Evolutionary conservation across 2,329 filamentous ascomycete genomes (phyloP), one percentile per base, ranked within the genome.

Genomic region (Trichoderma gracile): DNA sequence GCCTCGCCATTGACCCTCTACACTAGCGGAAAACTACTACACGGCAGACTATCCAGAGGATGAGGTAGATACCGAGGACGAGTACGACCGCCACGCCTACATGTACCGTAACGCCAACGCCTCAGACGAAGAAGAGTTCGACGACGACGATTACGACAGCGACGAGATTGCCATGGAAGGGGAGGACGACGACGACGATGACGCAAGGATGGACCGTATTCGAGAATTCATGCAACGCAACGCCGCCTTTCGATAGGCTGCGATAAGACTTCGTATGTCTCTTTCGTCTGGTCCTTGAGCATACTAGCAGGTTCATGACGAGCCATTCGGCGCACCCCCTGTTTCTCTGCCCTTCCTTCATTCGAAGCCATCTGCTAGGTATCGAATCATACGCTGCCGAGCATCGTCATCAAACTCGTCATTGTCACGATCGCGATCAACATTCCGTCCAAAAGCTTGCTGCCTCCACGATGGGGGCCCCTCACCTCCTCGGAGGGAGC

Each of bases 31-130:
- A 73, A 89, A 92, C 71, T 88, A 92, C 75, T 92, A 93, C 72
- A 86, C 87, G 3, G 88, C 89, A 61, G 90, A 93, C 73, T 93
- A 93, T 69, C 90, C 90, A 0, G 90, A 93, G 67, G 90, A 93
- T 61, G 90, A 93, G 73, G 82, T 92, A 15, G 88, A 86, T 50
- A 88, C 86, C 17, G 89, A 92, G 69, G 78, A 80, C 59, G 78
- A 80, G 65, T 79, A 81, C 67, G 84, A 80, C 49, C 78, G 80
- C 10, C 81, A 85, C 62, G 73, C 84, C 1, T 88, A 88, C 71
- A 75, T 78, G 40, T 87, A 82, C 71, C 79, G 81, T 49, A 84
- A 78, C 21, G 76, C 75, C 25, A 83, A 85, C 59, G 82, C 81
- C 9, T 85, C 84, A 2, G 83, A 85, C 67, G 75, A 81, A 8